Percentiles rank a stretch among this genome's conserved stretches.
Evolutionary conservation across 1,139 yeast species (phyloP).

Genomic region (Protomyces pachydermus): DNA sequence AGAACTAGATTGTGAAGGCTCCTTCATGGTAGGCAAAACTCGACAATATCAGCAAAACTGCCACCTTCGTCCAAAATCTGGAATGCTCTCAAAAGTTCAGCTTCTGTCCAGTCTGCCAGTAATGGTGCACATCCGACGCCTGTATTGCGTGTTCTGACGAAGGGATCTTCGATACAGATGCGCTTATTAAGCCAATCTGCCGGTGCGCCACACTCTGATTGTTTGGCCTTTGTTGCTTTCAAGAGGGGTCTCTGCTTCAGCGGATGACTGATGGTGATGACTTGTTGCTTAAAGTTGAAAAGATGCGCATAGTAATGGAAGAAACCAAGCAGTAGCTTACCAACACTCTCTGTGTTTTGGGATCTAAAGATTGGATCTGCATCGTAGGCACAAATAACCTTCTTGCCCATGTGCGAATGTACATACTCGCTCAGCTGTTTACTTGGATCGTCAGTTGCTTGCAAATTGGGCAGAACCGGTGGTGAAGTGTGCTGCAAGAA

Average conservation of each 20-base stretch:
- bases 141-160: slow-evolving; percentile 14
- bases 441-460: neutral
- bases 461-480: slow-evolving; percentile 33
- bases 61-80: slow-evolving; percentile 2
- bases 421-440: neutral
- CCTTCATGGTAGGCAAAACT: neutral
- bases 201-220: neutral
- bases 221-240: slow-evolving; percentile 5
- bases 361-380: slow-evolving; percentile 28
- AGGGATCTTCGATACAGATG: slow-evolving; percentile 22
- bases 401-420: slow-evolving; percentile 31
- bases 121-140: slow-evolving; percentile 11
- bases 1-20: neutral
- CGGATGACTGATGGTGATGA: slow-evolving; percentile 26
- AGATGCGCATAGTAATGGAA: slow-evolving; percentile 33
- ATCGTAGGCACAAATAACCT: slow-evolving; percentile 34
- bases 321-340: slow-evolving; percentile 33
- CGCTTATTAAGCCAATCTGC: slow-evolving; percentile 10
- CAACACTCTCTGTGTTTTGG: slow-evolving; percentile 32
- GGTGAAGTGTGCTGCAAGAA: slow-evolving; percentile 34
- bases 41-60: slow-evolving; percentile 22
- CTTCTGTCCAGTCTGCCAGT: slow-evolving; percentile 17
- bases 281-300: slow-evolving; percentile 32
- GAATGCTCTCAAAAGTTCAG: slow-evolving; percentile 6
- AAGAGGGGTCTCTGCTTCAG: neutral